These are phyloP conservation scores for Picea sitchensis DNA, from an alignment of 75 land plant genomes.

Conservation along the genomic window DNA sequence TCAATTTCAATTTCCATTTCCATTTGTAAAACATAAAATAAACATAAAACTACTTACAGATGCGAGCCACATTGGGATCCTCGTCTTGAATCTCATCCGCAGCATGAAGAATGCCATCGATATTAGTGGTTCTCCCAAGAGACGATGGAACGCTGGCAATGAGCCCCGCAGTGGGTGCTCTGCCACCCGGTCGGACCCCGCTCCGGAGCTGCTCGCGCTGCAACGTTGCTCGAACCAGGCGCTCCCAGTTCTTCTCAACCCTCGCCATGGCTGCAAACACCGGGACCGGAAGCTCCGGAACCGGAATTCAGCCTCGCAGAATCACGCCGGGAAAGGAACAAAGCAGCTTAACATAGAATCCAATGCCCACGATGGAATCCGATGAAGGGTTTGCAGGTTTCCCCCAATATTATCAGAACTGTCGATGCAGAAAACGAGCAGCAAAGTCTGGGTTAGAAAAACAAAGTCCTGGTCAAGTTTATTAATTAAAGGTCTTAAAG, in stretches of 20 bases:
- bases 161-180: conserved; percentile 32
- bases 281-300: too few relatives aligned
- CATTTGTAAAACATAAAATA: neutral
- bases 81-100: conserved; percentile 79
- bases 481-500: too few relatives aligned
- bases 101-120: conserved; percentile 72
- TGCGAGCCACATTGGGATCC: conserved; percentile 71
- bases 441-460: too few relatives aligned
- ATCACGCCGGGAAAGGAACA: too few relatives aligned
- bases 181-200: conserved; percentile 30
- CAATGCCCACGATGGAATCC: too few relatives aligned
- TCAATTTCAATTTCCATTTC: neutral
- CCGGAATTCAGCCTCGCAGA: too few relatives aligned
- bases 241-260: conserved; percentile 64
- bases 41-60: conserved; percentile 42
- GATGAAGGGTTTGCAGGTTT: too few relatives aligned
- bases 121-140: conserved; percentile 48
- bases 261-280: conserved; percentile 19
- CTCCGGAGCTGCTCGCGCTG: conserved; percentile 58
- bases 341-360: too few relatives aligned
- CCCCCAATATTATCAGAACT: too few relatives aligned
- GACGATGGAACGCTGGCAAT: conserved; percentile 70
- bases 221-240: conserved; percentile 65
- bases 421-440: too few relatives aligned
- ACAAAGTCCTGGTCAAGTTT: too few relatives aligned